A percentile compares a stretch with the other conserved stretches of the same genome.
phyloP scores from a whole-genome alignment of 306 rosid genomes.

The Parietaria judaica region DNA sequence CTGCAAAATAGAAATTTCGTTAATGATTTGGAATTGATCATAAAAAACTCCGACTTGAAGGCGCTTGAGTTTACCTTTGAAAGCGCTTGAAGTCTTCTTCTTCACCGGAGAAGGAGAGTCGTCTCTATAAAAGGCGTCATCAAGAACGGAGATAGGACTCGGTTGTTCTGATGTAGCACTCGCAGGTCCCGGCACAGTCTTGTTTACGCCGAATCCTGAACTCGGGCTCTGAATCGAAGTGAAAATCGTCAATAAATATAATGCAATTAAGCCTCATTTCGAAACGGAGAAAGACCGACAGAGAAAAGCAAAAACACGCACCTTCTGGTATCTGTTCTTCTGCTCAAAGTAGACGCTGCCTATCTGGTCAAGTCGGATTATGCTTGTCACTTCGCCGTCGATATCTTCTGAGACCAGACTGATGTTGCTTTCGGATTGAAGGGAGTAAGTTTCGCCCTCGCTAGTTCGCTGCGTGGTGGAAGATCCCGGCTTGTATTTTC shows the following conservation, averaged over 20 bases:
- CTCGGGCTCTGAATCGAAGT: conserved; percentile 32
- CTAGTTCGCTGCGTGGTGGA: conserved; percentile 34
- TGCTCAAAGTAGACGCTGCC: conserved; percentile 21
- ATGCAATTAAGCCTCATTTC: conserved; percentile 8
- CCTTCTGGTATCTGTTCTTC: conserved; percentile 32
- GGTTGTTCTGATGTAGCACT: conserved; percentile 57
- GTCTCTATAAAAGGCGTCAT: conserved; percentile 68
- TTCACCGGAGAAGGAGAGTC: conserved; percentile 91
- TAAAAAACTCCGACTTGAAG: background rate
- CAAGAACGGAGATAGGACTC: conserved; percentile 93
- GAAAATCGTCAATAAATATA: conserved; percentile 8
- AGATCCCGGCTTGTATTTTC: conserved; percentile 34
- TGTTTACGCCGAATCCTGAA: conserved; percentile 27
- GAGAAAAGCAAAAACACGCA: conserved; percentile 25
- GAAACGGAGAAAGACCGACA: conserved; percentile 4
- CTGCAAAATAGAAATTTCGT: conserved; percentile 35
- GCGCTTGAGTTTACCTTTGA: conserved; percentile 36
- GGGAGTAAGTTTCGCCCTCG: conserved; percentile 34
- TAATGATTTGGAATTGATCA: conserved; percentile 9
- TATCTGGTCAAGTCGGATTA: conserved; percentile 14
- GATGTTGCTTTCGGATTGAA: conserved; percentile 36
- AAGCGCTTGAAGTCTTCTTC: conserved; percentile 55
- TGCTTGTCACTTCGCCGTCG: conserved; percentile 30
- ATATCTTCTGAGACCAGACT: conserved; percentile 25
- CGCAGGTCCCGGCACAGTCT: conserved; percentile 29